phyloP scores from a whole-genome alignment of 1,284 basidiomycete genomes.

The Mycena citricolor region DNA sequence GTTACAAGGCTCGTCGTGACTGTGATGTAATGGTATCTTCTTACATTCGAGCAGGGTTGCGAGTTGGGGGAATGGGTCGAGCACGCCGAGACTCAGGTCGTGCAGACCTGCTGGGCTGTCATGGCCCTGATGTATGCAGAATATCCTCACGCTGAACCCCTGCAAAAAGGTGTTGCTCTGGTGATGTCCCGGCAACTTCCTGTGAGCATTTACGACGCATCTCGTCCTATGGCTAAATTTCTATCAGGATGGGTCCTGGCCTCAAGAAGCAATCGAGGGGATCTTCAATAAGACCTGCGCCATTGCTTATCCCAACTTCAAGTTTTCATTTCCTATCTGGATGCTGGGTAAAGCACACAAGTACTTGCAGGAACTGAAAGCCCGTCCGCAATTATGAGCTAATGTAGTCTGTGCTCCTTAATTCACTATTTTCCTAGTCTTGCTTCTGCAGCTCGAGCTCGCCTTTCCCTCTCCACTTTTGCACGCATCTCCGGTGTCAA shows the following conservation, averaged over 20 bases:
- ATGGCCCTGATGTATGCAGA: constrained; percentile 89
- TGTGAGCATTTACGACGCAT: constrained; percentile 39
- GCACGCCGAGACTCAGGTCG: constrained; percentile 83
- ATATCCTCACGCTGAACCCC: constrained; percentile 79
- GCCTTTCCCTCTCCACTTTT: constrained; percentile 87
- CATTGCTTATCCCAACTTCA: constrained; percentile 94
- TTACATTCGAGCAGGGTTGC: constrained; percentile 66
- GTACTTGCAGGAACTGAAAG: constrained; percentile 50
- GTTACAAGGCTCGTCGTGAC: constrained; percentile 73
- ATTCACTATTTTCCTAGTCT: too few relatives aligned
- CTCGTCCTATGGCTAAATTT: constrained; percentile 7
- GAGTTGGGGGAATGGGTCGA: constrained; percentile 80
- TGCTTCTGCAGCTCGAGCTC: constrained; percentile 93
- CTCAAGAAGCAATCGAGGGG: constrained; percentile 91
- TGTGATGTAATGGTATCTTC: constrained; percentile 1
- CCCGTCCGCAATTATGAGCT: too few relatives aligned
- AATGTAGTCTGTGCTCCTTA: too few relatives aligned
- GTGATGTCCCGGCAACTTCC: constrained; percentile 88
- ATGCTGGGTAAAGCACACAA: constrained; percentile 75
- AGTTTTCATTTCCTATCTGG: constrained; percentile 93
- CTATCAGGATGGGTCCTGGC: constrained; percentile 86
- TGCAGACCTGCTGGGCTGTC: constrained; percentile 93
- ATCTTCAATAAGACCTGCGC: constrained; percentile 94
- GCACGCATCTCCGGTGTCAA: constrained; percentile 89
- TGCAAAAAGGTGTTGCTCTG: constrained; percentile 77